Percentiles rank a stretch among this genome's conserved stretches.
Conservation (phyloP, 2,329 filamentous ascomycete genomes). For the Myriosclerotinia scirpicola region DNA sequence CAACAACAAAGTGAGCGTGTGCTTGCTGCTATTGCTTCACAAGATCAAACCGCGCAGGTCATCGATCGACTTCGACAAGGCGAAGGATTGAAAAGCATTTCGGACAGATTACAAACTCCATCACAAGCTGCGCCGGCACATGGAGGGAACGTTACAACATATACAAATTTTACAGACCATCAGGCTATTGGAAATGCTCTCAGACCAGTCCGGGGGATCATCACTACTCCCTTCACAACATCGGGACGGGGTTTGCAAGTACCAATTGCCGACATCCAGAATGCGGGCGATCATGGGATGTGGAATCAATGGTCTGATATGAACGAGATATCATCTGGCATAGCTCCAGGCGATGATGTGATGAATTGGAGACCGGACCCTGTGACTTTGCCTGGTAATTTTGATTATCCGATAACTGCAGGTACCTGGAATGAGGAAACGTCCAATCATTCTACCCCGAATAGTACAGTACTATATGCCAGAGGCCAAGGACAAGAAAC, state of each 20-base stretch:
- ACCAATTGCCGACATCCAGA: slow-evolving; percentile 28
- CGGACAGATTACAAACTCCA: slow-evolving; percentile 51
- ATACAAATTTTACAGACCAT: slow-evolving; percentile 43
- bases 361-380: slow-evolving; percentile 39
- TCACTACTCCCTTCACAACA: slow-evolving; percentile 51
- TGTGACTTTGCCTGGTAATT: slow-evolving; percentile 38
- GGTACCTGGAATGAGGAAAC: slow-evolving; percentile 37
- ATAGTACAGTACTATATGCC: slow-evolving; percentile 41
- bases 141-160: slow-evolving; percentile 34
- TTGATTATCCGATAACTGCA: slow-evolving; percentile 50
- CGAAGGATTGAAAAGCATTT: slow-evolving; percentile 55
- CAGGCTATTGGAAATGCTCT: slow-evolving; percentile 33
- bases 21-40: slow-evolving; percentile 50
- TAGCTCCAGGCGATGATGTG: slow-evolving; percentile 27
- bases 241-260: slow-evolving; percentile 46
- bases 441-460: slow-evolving; percentile 20
- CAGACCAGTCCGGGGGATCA: slow-evolving; percentile 44
- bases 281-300: background rate
- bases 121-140: slow-evolving; percentile 37
- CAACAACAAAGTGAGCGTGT: slow-evolving; percentile 57
- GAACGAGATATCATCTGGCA: background rate
- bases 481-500: slow-evolving; percentile 49
- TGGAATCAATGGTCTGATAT: slow-evolving; percentile 14
- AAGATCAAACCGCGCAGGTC: slow-evolving; percentile 47
- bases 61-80: slow-evolving; percentile 54